Evolutionary conservation across 2,329 filamentous ascomycete species (phyloP).

Genomic region (Monosporascus sp.): DNA sequence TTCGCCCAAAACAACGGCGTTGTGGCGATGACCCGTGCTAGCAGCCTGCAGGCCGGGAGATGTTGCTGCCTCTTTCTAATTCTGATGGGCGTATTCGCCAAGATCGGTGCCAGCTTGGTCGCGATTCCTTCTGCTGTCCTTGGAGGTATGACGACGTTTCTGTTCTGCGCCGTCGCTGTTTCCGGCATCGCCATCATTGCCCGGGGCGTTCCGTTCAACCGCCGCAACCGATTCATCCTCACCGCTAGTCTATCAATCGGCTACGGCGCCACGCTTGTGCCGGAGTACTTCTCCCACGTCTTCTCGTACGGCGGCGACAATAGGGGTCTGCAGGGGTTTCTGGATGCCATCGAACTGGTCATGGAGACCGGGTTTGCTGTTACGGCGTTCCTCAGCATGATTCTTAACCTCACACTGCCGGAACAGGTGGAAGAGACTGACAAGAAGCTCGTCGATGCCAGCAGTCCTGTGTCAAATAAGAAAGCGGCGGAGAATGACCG

Average conservation of each 20-base stretch:
- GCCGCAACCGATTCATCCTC: conserved; percentile 76
- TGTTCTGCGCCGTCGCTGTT: conserved; percentile 72
- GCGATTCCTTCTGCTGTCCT: conserved; percentile 65
- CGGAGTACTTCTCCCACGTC: conserved; percentile 62
- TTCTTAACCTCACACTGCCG: conserved; percentile 67
- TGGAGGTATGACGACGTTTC: conserved; percentile 73
- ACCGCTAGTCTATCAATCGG: conserved; percentile 70
- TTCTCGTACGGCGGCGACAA: conserved; percentile 70
- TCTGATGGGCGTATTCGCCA: conserved; percentile 76
- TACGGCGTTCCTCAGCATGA: conserved; percentile 65
- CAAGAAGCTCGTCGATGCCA: conserved; percentile 11
- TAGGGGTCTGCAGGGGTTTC: conserved; percentile 63
- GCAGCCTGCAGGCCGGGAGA: conserved; percentile 75
- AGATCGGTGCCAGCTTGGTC: conserved; percentile 75
- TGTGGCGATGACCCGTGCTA: conserved; percentile 75
- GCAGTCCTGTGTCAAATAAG: conserved; percentile 8
- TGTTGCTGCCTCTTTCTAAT: conserved; percentile 72
- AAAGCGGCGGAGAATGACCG: neutral
- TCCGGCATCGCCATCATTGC: conserved; percentile 73
- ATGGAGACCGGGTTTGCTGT: conserved; percentile 74
- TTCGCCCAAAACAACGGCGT: conserved; percentile 85
- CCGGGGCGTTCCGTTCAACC: conserved; percentile 64
- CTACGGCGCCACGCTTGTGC: conserved; percentile 63
- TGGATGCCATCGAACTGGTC: conserved; percentile 67
- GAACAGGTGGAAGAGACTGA: conserved; percentile 68